Base-by-base conservation (phyloP, 805 yeast species). In the Lachancea sp. region DNA sequence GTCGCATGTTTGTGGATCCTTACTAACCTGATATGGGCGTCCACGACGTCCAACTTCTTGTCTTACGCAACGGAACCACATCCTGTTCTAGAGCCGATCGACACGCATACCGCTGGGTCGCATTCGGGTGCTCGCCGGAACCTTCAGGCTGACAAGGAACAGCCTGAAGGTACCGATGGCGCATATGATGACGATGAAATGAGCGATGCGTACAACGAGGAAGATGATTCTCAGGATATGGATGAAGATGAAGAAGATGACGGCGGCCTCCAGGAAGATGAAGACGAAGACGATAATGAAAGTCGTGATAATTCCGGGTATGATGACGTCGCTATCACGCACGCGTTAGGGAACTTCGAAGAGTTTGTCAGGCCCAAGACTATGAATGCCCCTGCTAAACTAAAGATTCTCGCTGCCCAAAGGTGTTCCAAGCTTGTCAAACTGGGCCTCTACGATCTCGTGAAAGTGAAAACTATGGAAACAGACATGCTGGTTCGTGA, bases 1-100 rank as follows among this genome's bases (percentile, higher is more conserved):
- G 42, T 58, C 9, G 65, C 64, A 1, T 41, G 56, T 30, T 37
- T 60, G 24, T 58, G 64, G 63, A 55, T 59, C 1, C 43, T 60
- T 16, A 60, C 55, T 30, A 60, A 60, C 40, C 40, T 60, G 8
- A 42, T 59, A 6, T 60, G 65, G 65, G 54, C 57, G 41, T 57
- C 64, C 1, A 46, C 56, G 5, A 40, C 55, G 11, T 50, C 39
- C 8, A 35, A 28, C 29, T 33, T 25, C 24, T 29, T 26, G 16
- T 11, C 25, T 8, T 16, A 17, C 17, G 42, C 38, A 9, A 28
- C 39, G 15, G 32, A 36, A 28, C 39, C 39, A 5, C 39, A 36
- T 21, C 32, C 39, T 8, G 28, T 36, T 20, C n/a, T 20, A 28
- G 33, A 36, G 17, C 15, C 17, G 19, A 16, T 22, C n/a, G 33